A percentile compares a stretch with the other conserved stretches of the same genome.
phyloP scores from a whole-genome alignment of 768 basidiomycete species.

The Mycena epipterygia region DNA sequence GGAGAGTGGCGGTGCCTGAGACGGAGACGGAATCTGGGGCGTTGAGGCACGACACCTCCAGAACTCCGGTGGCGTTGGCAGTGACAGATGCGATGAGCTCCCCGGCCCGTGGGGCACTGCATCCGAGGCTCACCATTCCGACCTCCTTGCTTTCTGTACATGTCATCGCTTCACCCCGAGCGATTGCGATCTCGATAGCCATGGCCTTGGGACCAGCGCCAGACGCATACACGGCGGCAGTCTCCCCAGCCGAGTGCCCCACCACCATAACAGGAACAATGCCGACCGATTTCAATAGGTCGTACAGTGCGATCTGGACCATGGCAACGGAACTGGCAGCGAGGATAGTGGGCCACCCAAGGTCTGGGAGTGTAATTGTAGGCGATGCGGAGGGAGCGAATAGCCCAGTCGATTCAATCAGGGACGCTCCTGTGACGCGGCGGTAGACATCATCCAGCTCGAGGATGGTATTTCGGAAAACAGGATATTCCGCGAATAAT shows the following conservation, averaged over 20 bases:
- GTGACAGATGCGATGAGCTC: conserved; percentile 19
- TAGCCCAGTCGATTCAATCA: conserved; percentile 45
- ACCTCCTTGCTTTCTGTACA: conserved; percentile 30
- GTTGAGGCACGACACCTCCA: conserved; percentile 50
- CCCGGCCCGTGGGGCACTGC: conserved; percentile 30
- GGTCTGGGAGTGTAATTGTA: conserved; percentile 17
- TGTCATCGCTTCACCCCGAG: conserved; percentile 46
- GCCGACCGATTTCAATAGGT: conserved; percentile 42
- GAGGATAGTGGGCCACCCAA: conserved; percentile 37
- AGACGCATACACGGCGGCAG: conserved; percentile 49
- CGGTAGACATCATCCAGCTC: conserved; percentile 46
- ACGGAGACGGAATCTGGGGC: conserved; percentile 45
- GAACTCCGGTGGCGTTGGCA: conserved; percentile 9
- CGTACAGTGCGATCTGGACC: conserved; percentile 51
- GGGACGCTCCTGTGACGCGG: conserved; percentile 39
- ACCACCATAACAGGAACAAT: conserved; percentile 45
- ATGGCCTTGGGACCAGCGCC: conserved; percentile 46
- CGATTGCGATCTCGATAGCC: conserved; percentile 51
- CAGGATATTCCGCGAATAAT: conserved; percentile 41
- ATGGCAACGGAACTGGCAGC: conserved; percentile 45
- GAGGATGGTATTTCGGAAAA: conserved; percentile 46
- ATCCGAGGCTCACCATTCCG: conserved; percentile 49
- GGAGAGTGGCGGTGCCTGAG: conserved; percentile 38
- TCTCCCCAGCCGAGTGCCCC: conserved; percentile 55
- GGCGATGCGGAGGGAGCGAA: conserved; percentile 34